Conservation (phyloP, 2,329 filamentous ascomycete species). For the Aspergillus neoniger region DNA sequence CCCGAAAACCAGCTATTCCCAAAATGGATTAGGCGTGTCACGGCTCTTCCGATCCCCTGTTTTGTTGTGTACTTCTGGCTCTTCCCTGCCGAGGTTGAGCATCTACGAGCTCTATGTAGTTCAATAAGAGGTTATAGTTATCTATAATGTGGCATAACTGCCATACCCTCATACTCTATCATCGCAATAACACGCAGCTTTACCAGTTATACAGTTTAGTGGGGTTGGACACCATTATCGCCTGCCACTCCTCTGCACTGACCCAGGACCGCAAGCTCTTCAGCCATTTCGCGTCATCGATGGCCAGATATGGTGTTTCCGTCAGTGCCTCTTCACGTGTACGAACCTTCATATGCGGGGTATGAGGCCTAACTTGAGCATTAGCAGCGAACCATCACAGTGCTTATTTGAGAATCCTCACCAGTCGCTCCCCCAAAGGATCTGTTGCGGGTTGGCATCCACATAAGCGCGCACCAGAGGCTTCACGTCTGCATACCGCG, state of each 20-base stretch:
- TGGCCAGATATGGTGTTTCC: conserved; percentile 31
- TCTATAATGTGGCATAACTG: too few species aligned
- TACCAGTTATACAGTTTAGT: conserved; percentile 18
- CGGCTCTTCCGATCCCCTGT: too few species aligned
- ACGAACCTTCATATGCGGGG: conserved; percentile 41
- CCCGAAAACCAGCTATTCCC: neutral
- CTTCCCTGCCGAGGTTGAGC: too few species aligned
- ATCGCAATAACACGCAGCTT: neutral
- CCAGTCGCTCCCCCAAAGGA: conserved; percentile 46
- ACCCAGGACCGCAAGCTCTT: conserved; percentile 29
- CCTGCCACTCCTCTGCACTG: conserved; percentile 26
- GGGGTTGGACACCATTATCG: conserved; percentile 28
- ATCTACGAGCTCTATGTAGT: too few species aligned
- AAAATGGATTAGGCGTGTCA: neutral
- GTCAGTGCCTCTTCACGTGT: conserved; percentile 35
- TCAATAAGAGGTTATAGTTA: too few species aligned
- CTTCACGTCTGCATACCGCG: conserved; percentile 35
- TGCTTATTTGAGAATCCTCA: conserved; percentile 4
- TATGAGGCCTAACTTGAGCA: conserved; percentile 34
- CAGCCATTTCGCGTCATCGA: conserved; percentile 33
- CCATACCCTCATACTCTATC: neutral
- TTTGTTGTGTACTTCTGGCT: too few species aligned
- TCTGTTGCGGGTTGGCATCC: conserved; percentile 33
- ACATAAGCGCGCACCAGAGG: conserved; percentile 35
- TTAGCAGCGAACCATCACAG: too few species aligned